These are phyloP conservation scores for Juglanconis oblonga DNA, from an alignment of 2,329 filamentous ascomycete species.

Conservation along the genomic window DNA sequence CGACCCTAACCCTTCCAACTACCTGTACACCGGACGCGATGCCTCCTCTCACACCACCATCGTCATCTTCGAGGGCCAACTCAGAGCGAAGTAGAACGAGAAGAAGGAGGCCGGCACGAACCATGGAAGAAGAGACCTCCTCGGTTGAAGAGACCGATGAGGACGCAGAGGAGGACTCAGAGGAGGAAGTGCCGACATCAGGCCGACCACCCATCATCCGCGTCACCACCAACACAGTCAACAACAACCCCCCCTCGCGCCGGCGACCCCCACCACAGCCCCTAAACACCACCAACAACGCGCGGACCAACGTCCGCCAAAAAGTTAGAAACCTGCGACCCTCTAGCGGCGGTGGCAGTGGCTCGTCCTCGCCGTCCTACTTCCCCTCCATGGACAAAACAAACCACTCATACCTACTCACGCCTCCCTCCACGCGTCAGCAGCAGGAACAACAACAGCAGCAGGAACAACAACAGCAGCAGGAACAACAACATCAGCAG, in stretches of 20 bases:
- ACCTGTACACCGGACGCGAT: neutral
- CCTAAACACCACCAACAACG: neutral
- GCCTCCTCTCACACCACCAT: slow-evolving; percentile 7
- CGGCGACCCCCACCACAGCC: neutral
- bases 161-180: neutral
- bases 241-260: neutral
- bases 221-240: neutral
- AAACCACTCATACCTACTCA: slow-evolving; percentile 1
- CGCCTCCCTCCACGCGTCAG: slow-evolving; percentile 2
- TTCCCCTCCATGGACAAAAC: neutral
- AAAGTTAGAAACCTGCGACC: neutral
- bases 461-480: neutral
- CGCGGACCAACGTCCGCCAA: neutral
- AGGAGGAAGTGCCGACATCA: neutral
- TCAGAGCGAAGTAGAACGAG: neutral
- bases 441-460: neutral
- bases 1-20: slow-evolving; percentile 1
- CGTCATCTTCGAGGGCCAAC: slow-evolving; percentile 2
- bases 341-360: neutral
- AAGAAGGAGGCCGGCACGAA: slow-evolving; percentile 2
- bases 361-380: neutral
- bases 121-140: neutral
- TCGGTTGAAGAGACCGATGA: neutral
- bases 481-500: neutral
- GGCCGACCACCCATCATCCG: neutral